Base-by-base conservation (phyloP, 768 basidiomycete genomes). In the Brasilioporus rufonigricans region DNA sequence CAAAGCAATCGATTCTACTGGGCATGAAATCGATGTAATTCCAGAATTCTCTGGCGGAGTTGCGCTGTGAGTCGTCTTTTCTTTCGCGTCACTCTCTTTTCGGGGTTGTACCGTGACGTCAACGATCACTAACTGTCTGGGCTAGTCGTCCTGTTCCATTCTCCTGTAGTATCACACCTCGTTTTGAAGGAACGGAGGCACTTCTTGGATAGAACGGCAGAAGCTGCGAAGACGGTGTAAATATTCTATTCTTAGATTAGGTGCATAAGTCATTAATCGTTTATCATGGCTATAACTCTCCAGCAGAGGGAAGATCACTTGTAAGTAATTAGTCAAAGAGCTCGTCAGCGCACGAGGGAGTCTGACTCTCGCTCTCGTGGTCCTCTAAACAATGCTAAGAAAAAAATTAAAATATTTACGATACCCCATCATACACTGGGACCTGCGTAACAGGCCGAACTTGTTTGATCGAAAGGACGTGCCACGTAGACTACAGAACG, bases 11-110 rank as follows among this genome's bases (percentile, higher is more conserved):
- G 62, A 58, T 40, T 47, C 56, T 27, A 57, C n/a, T 1, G 66
- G 66, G 26, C 58, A 67, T 35, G 56, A 60, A 18, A 56, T 65
- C 8, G 58, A 67, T 36, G 39, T 67, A 31, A n/a, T n/a, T n/a
- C n/a, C n/a, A n/a, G n/a, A n/a, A n/a, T n/a, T n/a, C 54, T 48
- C 26, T 3, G 50, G 59, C 1, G 58, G 60, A 0, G 45, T 61
- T 48, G 40, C 52, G 11, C 45, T 59, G 56, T 59, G 56, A 59
- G 65, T 50, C 16, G 23, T 38, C 26, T 2, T 8, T 1, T 40
- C 14, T n/a, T 21, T 27, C 16, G 24, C 14, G 3, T 33, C 7
- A 13, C 6, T 21, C 8, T 12, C 14, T 10, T 21, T 39, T 19
- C 21, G 1, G 5, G 33, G 14, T 33, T 14, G 33, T 33, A 13